Base-by-base conservation (phyloP, 1,139 yeast genomes). In the Pichia terricola region DNA sequence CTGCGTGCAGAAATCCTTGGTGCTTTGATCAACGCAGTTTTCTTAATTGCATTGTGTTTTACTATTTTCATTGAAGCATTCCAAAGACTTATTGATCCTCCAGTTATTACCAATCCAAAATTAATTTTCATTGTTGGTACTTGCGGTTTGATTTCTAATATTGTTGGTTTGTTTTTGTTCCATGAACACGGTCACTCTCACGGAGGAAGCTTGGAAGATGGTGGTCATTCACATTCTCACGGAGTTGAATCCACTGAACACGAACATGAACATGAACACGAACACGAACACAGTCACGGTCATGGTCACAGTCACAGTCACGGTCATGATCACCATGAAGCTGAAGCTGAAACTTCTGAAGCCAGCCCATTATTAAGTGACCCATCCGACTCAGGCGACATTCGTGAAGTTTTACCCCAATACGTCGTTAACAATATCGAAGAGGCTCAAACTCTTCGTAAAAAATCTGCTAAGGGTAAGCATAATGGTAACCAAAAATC, bases 1-100 rank as follows among this genome's bases (percentile, higher is more conserved):
- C 94, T 86, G 65, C 73, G 96, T 58, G 97, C 96, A 5, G 97
- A 86, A 66, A 89, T 88, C 51, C 73, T 87, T 55, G 96, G 96
- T 49, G 98, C 98, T 4, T 71, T 91, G 49, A 76, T 91, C 54
- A 91, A 91, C 59, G 96, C 96, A 2, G 96, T 91, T 11, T 91
- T 91, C 56, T 66, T 91, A 52, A 70, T 91, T 51, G 98, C 97
- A 0, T 72, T 91, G 52, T 91, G 98, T 62, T 81, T 91, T 62
- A 81, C 96, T 36, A 91, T 91, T 58, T 77, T 87, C 56, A 77
- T 91, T 51, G 98, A 91, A 64, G 96, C 98, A 11, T 68, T 91
- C 49, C 96, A 89, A 65, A 73, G 98, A 57, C 77, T 91, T 53
- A 70, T 91, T 44, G 78, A 79, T 53, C 95, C 95, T 4, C 88